phyloP scores from a whole-genome alignment of 2,329 filamentous ascomycete species.

The Talaromyces sp. region DNA sequence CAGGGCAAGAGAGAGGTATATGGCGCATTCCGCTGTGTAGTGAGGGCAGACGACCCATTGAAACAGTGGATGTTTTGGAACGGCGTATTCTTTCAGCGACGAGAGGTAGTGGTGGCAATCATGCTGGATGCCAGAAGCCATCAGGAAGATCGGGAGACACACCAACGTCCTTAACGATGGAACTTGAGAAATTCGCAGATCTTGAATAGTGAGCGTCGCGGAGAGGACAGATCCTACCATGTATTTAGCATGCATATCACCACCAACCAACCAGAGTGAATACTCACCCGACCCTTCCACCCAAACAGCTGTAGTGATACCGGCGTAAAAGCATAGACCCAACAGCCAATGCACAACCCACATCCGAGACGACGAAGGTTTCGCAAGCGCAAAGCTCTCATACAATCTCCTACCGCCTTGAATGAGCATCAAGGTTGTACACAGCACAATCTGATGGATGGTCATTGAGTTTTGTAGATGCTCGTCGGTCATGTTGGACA shows the following conservation, averaged over 20 bases:
- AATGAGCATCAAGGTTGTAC: slow-evolving; percentile 70
- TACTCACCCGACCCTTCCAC: slow-evolving; percentile 71
- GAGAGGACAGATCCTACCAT: slow-evolving; percentile 34
- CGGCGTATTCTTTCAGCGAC: slow-evolving; percentile 74
- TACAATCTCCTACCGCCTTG: slow-evolving; percentile 75
- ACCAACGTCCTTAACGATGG: slow-evolving; percentile 55
- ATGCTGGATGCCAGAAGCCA: slow-evolving; percentile 72
- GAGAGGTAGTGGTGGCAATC: slow-evolving; percentile 69
- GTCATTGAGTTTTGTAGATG: slow-evolving; percentile 52
- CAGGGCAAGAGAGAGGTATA: slow-evolving; percentile 78
- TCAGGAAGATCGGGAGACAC: slow-evolving; percentile 63
- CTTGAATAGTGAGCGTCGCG: slow-evolving; percentile 33
- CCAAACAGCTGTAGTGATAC: slow-evolving; percentile 75
- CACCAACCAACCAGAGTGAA: neutral
- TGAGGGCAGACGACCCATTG: slow-evolving; percentile 75
- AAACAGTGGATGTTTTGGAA: slow-evolving; percentile 74
- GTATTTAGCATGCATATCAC: neutral
- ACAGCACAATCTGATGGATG: slow-evolving; percentile 61
- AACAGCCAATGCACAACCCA: slow-evolving; percentile 79
- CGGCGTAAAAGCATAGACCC: slow-evolving; percentile 73
- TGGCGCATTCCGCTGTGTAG: slow-evolving; percentile 82
- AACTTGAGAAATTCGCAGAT: slow-evolving; percentile 39
- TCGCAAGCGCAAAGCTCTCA: slow-evolving; percentile 67
- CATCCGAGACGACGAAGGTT: slow-evolving; percentile 73
- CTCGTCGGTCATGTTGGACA: slow-evolving; percentile 40